Conservation (phyloP, 345 rosid genomes). For the Salix arbutifolia region DNA sequence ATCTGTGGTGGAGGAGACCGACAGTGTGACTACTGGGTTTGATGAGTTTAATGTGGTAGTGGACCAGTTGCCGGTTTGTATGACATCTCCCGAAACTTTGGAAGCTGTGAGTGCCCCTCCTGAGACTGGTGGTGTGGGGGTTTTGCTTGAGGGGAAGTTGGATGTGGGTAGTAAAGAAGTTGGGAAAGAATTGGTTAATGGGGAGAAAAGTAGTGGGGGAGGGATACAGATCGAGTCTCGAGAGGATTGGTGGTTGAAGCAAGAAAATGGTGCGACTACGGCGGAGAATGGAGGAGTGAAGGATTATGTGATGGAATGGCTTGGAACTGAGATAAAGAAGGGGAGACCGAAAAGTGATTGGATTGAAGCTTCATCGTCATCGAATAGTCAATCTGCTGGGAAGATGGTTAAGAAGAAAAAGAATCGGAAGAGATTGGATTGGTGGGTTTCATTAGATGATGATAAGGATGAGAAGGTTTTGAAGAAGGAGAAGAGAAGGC, state of each 20-base stretch:
- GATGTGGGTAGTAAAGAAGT: conserved; percentile 46
- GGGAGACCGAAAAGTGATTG: conserved; percentile 77
- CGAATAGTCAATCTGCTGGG: conserved; percentile 15
- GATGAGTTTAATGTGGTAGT: conserved; percentile 58
- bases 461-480: conserved; percentile 44
- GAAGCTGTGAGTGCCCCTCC: conserved; percentile 33
- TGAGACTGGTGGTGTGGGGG: conserved; percentile 10
- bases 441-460: conserved; percentile 88
- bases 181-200: conserved; percentile 32
- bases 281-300: conserved; percentile 50
- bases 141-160: conserved; percentile 34
- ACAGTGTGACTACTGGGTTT: conserved; percentile 63
- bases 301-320: conserved; percentile 91
- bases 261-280: conserved; percentile 7
- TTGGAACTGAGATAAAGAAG: conserved; percentile 74
- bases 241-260: conserved; percentile 82
- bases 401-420: conserved; percentile 52
- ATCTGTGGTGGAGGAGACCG: conserved; percentile 63
- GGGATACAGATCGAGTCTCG: conserved; percentile 38
- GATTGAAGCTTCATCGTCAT: conserved; percentile 43
- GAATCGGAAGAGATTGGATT: conserved; percentile 55
- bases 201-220: not conserved
- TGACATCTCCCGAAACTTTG: conserved; percentile 45
- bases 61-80: conserved; percentile 65
- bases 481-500: conserved; percentile 63